Evolutionary conservation across 2,329 filamentous ascomycete species (phyloP).

Genomic region (Stachybotrys chartarum): DNA sequence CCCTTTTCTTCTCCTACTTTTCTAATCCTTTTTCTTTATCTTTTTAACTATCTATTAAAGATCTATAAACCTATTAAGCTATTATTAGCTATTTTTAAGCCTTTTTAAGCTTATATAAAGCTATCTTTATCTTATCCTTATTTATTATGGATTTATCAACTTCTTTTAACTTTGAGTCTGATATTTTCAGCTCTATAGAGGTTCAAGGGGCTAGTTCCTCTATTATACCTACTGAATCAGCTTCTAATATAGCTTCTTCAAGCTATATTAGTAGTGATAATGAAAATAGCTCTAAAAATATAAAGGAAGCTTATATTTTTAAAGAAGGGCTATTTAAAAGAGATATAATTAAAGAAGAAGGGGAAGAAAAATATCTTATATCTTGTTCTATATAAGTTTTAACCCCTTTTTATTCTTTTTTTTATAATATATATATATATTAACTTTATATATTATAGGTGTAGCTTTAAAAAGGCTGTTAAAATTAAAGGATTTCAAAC

Average conservation of each 20-base stretch:
- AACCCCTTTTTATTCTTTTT: no score
- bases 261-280: background rate
- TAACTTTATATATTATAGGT: background rate
- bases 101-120: background rate
- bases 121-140: background rate
- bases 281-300: background rate
- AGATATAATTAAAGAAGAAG: background rate
- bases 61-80: no score
- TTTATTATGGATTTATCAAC: background rate
- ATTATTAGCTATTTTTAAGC: no score
- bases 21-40: background rate
- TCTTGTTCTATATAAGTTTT: background rate
- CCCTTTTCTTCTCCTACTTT: background rate
- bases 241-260: background rate
- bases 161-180: slow-evolving; percentile 1
- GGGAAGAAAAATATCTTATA: background rate
- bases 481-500: background rate
- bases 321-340: background rate
- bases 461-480: background rate
- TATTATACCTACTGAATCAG: background rate
- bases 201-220: slow-evolving; percentile 1
- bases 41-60: no score
- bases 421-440: background rate
- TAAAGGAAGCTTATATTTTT: background rate
- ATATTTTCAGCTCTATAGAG: background rate